phyloP scores from a whole-genome alignment of 2,329 filamentous ascomycete genomes.

The Dryadomyces quercus-mongolicae region DNA sequence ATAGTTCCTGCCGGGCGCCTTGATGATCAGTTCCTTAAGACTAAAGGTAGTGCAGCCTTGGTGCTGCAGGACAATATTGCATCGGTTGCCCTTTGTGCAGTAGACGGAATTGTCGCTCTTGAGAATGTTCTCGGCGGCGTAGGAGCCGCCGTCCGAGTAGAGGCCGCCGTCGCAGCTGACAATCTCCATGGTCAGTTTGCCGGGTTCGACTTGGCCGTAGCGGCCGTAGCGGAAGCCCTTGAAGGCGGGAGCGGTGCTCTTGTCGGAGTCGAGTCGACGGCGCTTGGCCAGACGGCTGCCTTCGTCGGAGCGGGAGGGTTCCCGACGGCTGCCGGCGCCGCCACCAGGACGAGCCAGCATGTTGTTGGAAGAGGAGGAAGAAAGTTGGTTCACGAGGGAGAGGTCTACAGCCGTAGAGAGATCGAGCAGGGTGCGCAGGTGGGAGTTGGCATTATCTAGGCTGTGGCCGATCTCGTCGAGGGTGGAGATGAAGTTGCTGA shows the following conservation, averaged over 20 bases:
- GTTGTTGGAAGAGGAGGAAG: not conserved
- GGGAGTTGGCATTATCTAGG: constrained; percentile 30
- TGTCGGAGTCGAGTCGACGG: constrained; percentile 56
- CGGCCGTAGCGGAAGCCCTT: constrained; percentile 67
- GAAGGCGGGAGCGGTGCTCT: constrained; percentile 29
- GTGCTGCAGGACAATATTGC: constrained; percentile 77
- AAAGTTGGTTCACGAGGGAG: not conserved
- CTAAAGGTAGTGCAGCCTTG: constrained; percentile 70
- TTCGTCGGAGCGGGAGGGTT: constrained; percentile 7
- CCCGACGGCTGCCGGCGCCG: constrained; percentile 4
- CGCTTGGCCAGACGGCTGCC: constrained; percentile 47
- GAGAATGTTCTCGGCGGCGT: constrained; percentile 70
- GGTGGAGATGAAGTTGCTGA: constrained; percentile 1
- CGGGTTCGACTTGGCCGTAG: constrained; percentile 77
- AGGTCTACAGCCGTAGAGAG: constrained; percentile 10
- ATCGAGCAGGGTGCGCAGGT: constrained; percentile 30
- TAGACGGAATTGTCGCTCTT: constrained; percentile 76
- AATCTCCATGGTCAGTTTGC: constrained; percentile 73
- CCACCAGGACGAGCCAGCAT: constrained; percentile 1
- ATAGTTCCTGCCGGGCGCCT: constrained; percentile 68
- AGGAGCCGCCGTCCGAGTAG: constrained; percentile 46
- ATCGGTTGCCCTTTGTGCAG: constrained; percentile 76
- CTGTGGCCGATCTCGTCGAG: constrained; percentile 14
- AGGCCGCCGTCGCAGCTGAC: constrained; percentile 79
- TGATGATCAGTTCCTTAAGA: constrained; percentile 77